Conservation (phyloP, 495 filamentous ascomycete genomes). For the Glonium stellatum region DNA sequence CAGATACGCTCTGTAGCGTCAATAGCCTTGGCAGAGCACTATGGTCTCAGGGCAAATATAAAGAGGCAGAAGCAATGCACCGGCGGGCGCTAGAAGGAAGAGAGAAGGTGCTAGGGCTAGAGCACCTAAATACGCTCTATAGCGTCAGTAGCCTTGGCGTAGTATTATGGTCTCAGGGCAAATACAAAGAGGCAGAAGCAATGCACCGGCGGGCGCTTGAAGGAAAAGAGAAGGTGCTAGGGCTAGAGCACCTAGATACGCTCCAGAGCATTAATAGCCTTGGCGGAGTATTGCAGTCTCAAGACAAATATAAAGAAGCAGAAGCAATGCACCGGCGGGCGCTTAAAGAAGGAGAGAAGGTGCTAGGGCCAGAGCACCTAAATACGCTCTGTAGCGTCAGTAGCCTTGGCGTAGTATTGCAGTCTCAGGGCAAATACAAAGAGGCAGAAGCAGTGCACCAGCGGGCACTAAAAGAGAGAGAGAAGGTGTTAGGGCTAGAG, state of each 20-base stretch:
- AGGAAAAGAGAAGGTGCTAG: slow-evolving; percentile 8
- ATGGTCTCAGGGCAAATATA: slow-evolving; percentile 8
- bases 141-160: too few species aligned
- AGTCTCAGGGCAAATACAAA: not conserved
- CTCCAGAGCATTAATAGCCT: slow-evolving; percentile 3
- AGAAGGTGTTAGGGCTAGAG: slow-evolving; percentile 3
- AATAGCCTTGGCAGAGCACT: slow-evolving; percentile 12
- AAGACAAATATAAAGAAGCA: slow-evolving; percentile 2
- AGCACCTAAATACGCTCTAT: slow-evolving; percentile 8
- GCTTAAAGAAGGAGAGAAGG: not conserved
- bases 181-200: not conserved
- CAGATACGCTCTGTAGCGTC: slow-evolving; percentile 39
- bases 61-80: too few species aligned
- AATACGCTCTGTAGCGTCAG: not conserved
- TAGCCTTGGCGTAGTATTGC: not conserved
- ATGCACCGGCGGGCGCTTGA: too few species aligned
- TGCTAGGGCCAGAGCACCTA: slow-evolving; percentile 4
- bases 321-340: slow-evolving; percentile 7
- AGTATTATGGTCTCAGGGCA: not conserved
- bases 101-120: slow-evolving; percentile 11
- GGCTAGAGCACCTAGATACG: slow-evolving; percentile 13
- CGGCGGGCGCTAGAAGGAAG: too few species aligned
- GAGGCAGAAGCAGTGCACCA: slow-evolving; percentile 8
- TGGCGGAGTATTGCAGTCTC: not conserved
- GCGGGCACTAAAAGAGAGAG: not conserved